Conservation (phyloP, 1,284 basidiomycete genomes). For the Rhodotorula sp. region DNA sequence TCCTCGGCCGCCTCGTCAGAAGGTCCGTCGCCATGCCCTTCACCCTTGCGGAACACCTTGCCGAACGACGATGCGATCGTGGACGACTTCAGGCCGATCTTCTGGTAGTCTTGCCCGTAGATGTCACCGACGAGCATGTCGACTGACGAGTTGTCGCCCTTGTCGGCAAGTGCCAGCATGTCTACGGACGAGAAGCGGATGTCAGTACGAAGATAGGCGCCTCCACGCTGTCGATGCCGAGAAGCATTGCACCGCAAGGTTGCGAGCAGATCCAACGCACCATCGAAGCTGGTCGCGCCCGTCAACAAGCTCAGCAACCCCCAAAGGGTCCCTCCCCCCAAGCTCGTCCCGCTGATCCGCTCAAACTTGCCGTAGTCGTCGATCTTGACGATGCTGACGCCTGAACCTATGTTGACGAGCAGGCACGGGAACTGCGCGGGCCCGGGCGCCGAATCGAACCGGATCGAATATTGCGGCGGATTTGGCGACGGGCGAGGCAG, state of each 20-base stretch:
- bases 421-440: constrained; percentile 82
- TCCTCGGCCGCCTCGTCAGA: constrained; percentile 19
- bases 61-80: constrained; percentile 98
- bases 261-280: constrained; percentile 56
- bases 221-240: background rate
- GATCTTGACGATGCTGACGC: constrained; percentile 96
- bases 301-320: constrained; percentile 91
- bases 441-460: constrained; percentile 71
- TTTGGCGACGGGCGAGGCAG: constrained; percentile 88
- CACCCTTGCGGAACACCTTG: constrained; percentile 91
- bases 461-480: constrained; percentile 85
- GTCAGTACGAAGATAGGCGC: background rate
- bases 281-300: constrained; percentile 93
- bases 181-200: constrained; percentile 58
- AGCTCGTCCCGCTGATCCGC: constrained; percentile 92
- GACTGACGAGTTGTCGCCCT: constrained; percentile 88
- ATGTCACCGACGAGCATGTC: constrained; percentile 99
- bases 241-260: background rate
- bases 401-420: constrained; percentile 97
- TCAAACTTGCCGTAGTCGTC: constrained; percentile 94
- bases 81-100: constrained; percentile 92
- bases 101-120: constrained; percentile 83
- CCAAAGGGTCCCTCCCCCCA: constrained; percentile 99
- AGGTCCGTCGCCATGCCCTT: constrained; percentile 7
- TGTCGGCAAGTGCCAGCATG: constrained; percentile 91